These are phyloP conservation scores for Zygosaccharomyces pseudorouxii DNA, from an alignment of 805 yeast genomes.

Conservation along the genomic window DNA sequence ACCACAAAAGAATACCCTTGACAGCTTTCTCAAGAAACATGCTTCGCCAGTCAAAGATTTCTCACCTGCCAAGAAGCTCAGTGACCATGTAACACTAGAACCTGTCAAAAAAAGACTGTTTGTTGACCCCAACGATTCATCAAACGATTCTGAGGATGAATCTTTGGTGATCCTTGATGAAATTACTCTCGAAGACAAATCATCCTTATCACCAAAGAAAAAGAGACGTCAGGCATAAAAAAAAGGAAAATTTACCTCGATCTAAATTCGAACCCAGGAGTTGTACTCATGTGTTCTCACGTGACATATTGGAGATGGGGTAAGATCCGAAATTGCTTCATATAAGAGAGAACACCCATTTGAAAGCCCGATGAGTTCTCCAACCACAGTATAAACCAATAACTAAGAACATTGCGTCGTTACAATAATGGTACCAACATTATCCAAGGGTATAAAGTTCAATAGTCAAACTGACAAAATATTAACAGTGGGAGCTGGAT, in stretches of 20 bases:
- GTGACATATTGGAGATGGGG: not conserved
- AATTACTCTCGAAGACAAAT: not conserved
- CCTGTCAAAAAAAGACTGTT: slow-evolving; percentile 22
- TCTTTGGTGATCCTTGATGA: slow-evolving; percentile 24
- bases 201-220: not conserved
- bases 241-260: not conserved
- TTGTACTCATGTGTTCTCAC: not conserved
- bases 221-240: not conserved
- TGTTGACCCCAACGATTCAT: slow-evolving; percentile 18
- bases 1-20: slow-evolving; percentile 27
- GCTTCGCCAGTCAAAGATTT: slow-evolving; percentile 19
- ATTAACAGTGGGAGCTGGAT: slow-evolving; percentile 61
- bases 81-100: slow-evolving; percentile 1
- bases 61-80: not conserved
- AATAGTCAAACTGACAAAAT: slow-evolving; percentile 47
- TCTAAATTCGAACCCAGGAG: not conserved
- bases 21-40: slow-evolving; percentile 21
- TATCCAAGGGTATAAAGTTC: slow-evolving; percentile 40
- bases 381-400: not conserved
- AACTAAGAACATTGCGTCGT: not conserved
- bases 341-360: not conserved
- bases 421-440: slow-evolving; percentile 19
- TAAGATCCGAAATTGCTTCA: not conserved
- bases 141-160: slow-evolving; percentile 8
- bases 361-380: not conserved